Evolutionary conservation across 768 basidiomycete species (phyloP).

Genomic region (Xanthoconium purpureum): DNA sequence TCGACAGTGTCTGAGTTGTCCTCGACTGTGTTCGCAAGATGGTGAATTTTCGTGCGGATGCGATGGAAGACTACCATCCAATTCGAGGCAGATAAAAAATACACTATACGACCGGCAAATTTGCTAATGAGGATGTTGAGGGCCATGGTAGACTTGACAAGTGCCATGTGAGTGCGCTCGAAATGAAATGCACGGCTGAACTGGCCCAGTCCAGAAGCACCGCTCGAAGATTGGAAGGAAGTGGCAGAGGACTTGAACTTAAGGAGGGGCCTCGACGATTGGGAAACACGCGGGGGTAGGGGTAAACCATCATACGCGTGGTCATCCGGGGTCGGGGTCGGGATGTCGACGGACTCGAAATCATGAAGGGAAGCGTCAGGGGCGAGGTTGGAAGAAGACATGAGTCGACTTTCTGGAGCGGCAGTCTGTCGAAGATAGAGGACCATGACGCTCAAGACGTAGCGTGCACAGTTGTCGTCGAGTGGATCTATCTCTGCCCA

Average conservation of each 20-base stretch:
- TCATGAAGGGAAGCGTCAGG: slow-evolving; percentile 68
- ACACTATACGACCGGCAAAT: slow-evolving; percentile 76
- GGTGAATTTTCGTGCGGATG: slow-evolving; percentile 65
- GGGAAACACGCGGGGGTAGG: slow-evolving; percentile 43
- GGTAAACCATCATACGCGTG: slow-evolving; percentile 17
- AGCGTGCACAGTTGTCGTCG: slow-evolving; percentile 78
- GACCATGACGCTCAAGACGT: slow-evolving; percentile 79
- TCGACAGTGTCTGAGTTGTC: slow-evolving; percentile 68
- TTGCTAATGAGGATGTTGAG: slow-evolving; percentile 64
- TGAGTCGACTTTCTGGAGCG: slow-evolving; percentile 50
- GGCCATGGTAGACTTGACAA: slow-evolving; percentile 51
- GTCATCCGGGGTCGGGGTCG: slow-evolving; percentile 24
- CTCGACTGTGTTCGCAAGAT: slow-evolving; percentile 52
- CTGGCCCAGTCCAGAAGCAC: slow-evolving; percentile 25
- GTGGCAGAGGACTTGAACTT: slow-evolving; percentile 37
- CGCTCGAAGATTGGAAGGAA: slow-evolving; percentile 41
- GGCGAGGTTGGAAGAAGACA: slow-evolving; percentile 58
- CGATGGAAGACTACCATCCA: slow-evolving; percentile 76
- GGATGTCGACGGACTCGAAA: slow-evolving; percentile 57
- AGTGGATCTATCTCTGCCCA: slow-evolving; percentile 68
- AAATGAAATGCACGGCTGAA: slow-evolving; percentile 38
- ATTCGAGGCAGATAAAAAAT: slow-evolving; percentile 84
- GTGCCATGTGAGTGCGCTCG: slow-evolving; percentile 61
- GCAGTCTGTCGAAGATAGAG: slow-evolving; percentile 76
- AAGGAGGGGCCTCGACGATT: slow-evolving; percentile 30